Conservation (phyloP, 192 early-diverging fungal genomes). For the Phlyctochytrium arcticum region DNA sequence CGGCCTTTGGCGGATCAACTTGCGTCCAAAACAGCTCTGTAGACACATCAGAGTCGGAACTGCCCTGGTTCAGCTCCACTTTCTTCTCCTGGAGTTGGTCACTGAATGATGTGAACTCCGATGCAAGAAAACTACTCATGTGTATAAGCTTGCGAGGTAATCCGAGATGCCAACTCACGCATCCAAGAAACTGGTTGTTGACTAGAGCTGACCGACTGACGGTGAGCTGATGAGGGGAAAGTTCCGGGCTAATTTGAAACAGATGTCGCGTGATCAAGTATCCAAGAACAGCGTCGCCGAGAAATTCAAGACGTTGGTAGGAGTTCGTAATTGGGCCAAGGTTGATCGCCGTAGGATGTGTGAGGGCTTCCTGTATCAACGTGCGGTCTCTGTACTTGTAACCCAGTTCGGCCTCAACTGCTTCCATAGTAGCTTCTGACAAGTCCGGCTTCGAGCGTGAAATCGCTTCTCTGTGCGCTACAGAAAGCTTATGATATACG, state of each 20-base stretch:
- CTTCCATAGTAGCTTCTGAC: no score
- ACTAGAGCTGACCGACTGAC: slow-evolving; percentile 52
- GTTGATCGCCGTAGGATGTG: slow-evolving; percentile 65
- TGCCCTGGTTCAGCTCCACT: no score
- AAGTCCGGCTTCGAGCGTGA: no score
- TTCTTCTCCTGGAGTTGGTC: no score
- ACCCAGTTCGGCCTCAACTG: slow-evolving; percentile 39
- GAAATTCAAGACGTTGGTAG: slow-evolving; percentile 89
- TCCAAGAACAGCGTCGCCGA: slow-evolving; percentile 54
- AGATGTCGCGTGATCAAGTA: slow-evolving; percentile 55
- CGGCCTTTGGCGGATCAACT: slow-evolving; percentile 74
- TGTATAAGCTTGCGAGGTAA: slow-evolving; percentile 68
- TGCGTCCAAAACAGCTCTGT: slow-evolving; percentile 62
- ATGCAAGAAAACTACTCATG: slow-evolving; percentile 49
- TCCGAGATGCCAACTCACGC: slow-evolving; percentile 56
- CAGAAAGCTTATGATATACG: no score
- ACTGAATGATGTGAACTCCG: no score
- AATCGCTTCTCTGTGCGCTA: no score
- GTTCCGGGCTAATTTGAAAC: slow-evolving; percentile 58
- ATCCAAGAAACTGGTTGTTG: slow-evolving; percentile 79
- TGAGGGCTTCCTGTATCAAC: slow-evolving; percentile 75
- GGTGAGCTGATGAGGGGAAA: slow-evolving; percentile 71
- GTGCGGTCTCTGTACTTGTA: slow-evolving; percentile 67
- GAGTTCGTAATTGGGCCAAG: slow-evolving; percentile 25
- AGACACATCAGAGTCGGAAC: background rate